Base-by-base conservation (phyloP, 2,329 filamentous ascomycete species). In the Phialemonium atrogriseum region DNA sequence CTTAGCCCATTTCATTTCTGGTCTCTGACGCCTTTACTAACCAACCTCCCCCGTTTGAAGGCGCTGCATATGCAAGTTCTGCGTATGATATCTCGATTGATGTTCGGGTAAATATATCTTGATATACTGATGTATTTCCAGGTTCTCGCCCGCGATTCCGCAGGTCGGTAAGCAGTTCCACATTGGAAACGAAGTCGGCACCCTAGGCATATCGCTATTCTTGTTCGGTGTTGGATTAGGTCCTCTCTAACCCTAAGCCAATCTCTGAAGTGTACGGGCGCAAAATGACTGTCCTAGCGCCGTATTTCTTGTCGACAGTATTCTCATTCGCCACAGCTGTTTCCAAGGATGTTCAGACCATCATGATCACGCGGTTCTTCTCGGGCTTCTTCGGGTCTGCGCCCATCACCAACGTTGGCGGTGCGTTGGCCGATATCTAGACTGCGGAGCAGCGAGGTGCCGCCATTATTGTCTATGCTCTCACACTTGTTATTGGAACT, bases 371-470 rank as follows among this genome's bases (percentile, higher is more conserved):
- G 0, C 64, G 78, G 1, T 82, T 83, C 54, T 78, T 78, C 36
- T 63, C 67, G 3, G 77, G 69, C 0, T 67, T 80, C 35, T 80
- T 80, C 41, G 69, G 70, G 8, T 70, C 69, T 0, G 77, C 78
- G 0, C 77, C 79, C 0, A 67, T 85, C 0, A 83, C 77, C 0
- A 82, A 80, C 42, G 81, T 77, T 0, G 78, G 78, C 3, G 79
- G 79, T 17, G 78, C 83, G 0, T 46, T 84, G 5, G 73, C 71
- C 17, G 80, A 84, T 52, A 59, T 84, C 16, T 84, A 66, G 56
- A 54, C 66, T 0, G 64, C 78, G 0, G 66, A 70, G 3, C 55
- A 75, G 42, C 63, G 80, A 36, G 80, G 77, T 6, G 68, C 73
- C 6, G 80, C 79, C 3, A 75, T 84, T 55, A 74, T 79, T 0